Evolutionary conservation across 768 basidiomycete genomes (phyloP).

Genomic region (Rhodotorula taiwanensis): DNA sequence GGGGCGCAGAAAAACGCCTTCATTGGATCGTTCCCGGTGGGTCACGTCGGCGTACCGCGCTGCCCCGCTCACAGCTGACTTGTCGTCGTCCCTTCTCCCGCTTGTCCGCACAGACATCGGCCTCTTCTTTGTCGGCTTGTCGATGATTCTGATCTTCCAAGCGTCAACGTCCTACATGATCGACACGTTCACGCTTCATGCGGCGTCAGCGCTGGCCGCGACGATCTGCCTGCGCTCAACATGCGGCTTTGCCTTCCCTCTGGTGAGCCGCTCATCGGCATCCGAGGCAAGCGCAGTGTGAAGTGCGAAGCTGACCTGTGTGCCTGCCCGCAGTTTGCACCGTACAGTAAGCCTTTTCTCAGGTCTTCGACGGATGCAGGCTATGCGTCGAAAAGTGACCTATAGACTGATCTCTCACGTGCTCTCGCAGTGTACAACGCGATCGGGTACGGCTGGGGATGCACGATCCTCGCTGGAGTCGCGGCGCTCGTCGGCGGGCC

Average conservation of each 20-base stretch:
- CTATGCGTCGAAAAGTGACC: no score
- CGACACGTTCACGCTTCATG: constrained; percentile 42
- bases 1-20: constrained; percentile 55
- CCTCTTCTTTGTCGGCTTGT: constrained; percentile 22
- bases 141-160: constrained; percentile 52
- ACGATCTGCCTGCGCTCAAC: constrained; percentile 59
- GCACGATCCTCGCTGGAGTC: constrained; percentile 58
- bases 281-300: no score
- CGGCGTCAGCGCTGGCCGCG: constrained; percentile 56
- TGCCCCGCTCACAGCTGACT: no score
- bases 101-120: constrained; percentile 32
- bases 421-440: constrained; percentile 47
- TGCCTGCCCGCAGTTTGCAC: constrained; percentile 42
- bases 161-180: constrained; percentile 61
- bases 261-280: no score
- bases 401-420: no score
- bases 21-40: constrained; percentile 58
- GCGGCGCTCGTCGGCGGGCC: constrained; percentile 61
- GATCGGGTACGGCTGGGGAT: constrained; percentile 63
- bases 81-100: no score
- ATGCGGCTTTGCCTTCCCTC: constrained; percentile 66
- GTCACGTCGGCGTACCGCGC: constrained; percentile 2
- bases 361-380: not conserved
- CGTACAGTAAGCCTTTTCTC: constrained; percentile 15
- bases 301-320: no score